Evolutionary conservation across 495 filamentous ascomycete genomes (phyloP).

Genomic region (Copromyces sp.): DNA sequence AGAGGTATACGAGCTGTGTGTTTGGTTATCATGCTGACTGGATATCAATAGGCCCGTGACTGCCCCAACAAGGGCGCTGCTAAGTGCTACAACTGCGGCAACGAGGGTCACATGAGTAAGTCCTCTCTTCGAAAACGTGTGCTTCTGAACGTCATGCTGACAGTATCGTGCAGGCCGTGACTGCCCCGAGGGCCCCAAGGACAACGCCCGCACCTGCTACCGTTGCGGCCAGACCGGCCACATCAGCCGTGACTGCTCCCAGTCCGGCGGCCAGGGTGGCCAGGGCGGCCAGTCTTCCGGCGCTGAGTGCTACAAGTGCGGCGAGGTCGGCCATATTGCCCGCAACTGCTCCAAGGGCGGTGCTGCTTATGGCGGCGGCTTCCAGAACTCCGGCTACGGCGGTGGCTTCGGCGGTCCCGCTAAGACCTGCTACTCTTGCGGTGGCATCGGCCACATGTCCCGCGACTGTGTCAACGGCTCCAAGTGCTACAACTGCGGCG

Average conservation of each 20-base stretch:
- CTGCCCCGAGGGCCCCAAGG: slow-evolving; percentile 80
- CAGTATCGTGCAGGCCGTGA: slow-evolving; percentile 57
- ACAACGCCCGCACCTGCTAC: slow-evolving; percentile 79
- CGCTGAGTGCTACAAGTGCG: slow-evolving; percentile 96
- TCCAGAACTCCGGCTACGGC: slow-evolving; percentile 39
- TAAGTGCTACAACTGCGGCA: slow-evolving; percentile 58
- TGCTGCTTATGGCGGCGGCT: slow-evolving; percentile 32
- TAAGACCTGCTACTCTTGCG: slow-evolving; percentile 94
- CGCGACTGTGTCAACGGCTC: slow-evolving; percentile 96
- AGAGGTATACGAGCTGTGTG: slow-evolving; percentile 9
- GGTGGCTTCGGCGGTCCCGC: slow-evolving; percentile 41
- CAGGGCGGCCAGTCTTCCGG: slow-evolving; percentile 30
- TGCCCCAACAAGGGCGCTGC: slow-evolving; percentile 90
- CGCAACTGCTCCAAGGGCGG: slow-evolving; percentile 74
- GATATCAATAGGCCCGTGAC: slow-evolving; percentile 60
- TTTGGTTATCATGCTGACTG: slow-evolving; percentile 14
- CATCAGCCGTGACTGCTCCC: slow-evolving; percentile 84
- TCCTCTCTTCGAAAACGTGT: slow-evolving; percentile 3
- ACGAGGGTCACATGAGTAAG: slow-evolving; percentile 85
- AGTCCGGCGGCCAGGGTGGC: slow-evolving; percentile 35
- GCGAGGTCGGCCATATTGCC: slow-evolving; percentile 92
- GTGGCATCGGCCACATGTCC: slow-evolving; percentile 93
- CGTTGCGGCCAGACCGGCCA: slow-evolving; percentile 81
- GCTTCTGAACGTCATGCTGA: slow-evolving; percentile 4
- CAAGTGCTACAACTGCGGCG: slow-evolving; percentile 99